Base-by-base conservation (phyloP, 140 eudicot species). In the Stevia rebaudiana region DNA sequence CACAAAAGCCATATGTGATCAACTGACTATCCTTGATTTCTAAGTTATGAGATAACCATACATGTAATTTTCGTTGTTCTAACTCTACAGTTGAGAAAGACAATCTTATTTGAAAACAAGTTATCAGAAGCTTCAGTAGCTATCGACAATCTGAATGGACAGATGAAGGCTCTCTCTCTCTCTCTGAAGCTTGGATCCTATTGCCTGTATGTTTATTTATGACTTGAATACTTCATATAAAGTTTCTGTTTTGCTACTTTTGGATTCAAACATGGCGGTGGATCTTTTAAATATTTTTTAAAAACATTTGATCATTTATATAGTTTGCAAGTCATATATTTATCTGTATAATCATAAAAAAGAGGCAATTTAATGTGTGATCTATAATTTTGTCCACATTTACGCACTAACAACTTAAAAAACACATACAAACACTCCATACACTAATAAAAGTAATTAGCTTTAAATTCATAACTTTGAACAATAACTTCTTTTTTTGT, bases 1-100 rank as follows among this genome's bases (percentile, higher is more conserved):
- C 6, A 85, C 99, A 44, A 88, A 92, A 82, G 76, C 94, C 54
- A 68, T 81, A 64, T 92, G 95, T 61, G 94, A 85, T 80, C 96
- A 92, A 61, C 87, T 92, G 47, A 81, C 83, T 31, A 42, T 59
- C 13, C 52, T 51, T 63, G 44, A 52, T 46, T 59, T 67, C 8
- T 50, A 23, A 60, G 40, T 62, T 19, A 42, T 67, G 59, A 60
- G 48, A 68, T 47, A 15, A 21, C 0, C 19, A 15, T 74, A 48
- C 54, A 72, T 4, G 21, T 69, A 48, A 39, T 63, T 47, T 63
- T 37, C 15, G 43, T 67, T 15, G 52, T 67, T 13, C 51, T 71
- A 37, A 49, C 40, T 70, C 48, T 44, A 61, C 94, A 94, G 97
- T 88, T 68, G 99, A 94, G 79, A 85, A 78, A 67, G 94, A 85